These are phyloP conservation scores for Clarkia xantiana DNA, from an alignment of 345 rosid genomes.

Conservation along the genomic window DNA sequence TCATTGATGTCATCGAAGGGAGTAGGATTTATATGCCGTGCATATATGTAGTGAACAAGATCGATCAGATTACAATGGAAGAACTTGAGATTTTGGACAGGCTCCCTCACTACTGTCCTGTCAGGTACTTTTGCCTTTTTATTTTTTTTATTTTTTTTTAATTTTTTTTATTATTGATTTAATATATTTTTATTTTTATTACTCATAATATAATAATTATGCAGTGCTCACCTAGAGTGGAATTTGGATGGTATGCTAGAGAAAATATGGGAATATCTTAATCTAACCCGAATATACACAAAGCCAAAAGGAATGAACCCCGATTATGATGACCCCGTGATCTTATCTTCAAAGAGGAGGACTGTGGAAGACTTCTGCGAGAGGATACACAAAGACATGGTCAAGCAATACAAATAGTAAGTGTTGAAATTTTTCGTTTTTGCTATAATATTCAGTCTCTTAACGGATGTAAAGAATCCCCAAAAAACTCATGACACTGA, in stretches of 20 bases:
- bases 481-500: too few species aligned
- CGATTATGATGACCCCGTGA: slow-evolving; percentile 92
- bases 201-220: neutral
- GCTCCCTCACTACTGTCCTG: slow-evolving; percentile 97
- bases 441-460: neutral
- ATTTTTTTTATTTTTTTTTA: too few species aligned
- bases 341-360: slow-evolving; percentile 72
- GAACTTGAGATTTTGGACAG: slow-evolving; percentile 92
- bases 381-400: slow-evolving; percentile 88
- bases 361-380: slow-evolving; percentile 84
- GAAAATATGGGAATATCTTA: slow-evolving; percentile 89
- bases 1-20: slow-evolving; percentile 94
- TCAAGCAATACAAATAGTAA: slow-evolving; percentile 87
- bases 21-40: slow-evolving; percentile 97
- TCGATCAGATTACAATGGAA: slow-evolving; percentile 90
- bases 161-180: neutral
- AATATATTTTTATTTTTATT: neutral
- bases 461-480: too few species aligned
- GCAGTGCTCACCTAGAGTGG: slow-evolving; percentile 96
- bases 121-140: slow-evolving; percentile 41
- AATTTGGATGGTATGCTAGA: slow-evolving; percentile 87
- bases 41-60: slow-evolving; percentile 88
- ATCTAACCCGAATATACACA: slow-evolving; percentile 79
- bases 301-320: slow-evolving; percentile 97
- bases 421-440: slow-evolving; percentile 14